Evolutionary conservation across 495 filamentous ascomycete species (phyloP), one percentile per base, ranked within the genome.

Genomic region (Glarea lozoyensis): DNA sequence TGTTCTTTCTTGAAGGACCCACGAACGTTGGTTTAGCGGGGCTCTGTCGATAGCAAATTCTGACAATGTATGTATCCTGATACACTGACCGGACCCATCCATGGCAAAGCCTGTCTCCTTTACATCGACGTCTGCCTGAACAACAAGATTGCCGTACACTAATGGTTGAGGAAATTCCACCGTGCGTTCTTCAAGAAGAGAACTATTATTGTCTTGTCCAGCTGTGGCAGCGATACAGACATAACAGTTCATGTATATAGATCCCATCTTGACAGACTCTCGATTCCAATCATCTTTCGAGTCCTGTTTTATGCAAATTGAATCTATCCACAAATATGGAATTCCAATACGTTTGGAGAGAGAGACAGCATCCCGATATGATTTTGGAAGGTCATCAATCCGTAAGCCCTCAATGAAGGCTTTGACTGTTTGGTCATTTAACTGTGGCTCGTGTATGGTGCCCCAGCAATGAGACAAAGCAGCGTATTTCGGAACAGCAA

Each of bases 281-380:
- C 7, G 36, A 4, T 40, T 13, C 50, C 50, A 56, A 35, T 58
- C 58, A 1, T 47, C 43, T 15, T 13, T 13, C 7, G 41, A 22
- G 10, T 44, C 44, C 25, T 60, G 55, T 5, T 54, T 56, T 6
- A 60, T 56, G 33, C 52, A 58, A 10, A 60, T 41, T 17, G 54
- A 27, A 30, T 60, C 58, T 33, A 60, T 46, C 55, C 53, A 60
- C 4, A 60, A 27, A 31, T 58, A 58, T 25, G 38, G 30, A 15
- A 56, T n/a, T n/a, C n/a, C n/a, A n/a, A n/a, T n/a, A n/a, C n/a
- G n/a, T n/a, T n/a, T n/a, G n/a, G n/a, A n/a, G n/a, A n/a, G n/a
- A n/a, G n/a, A n/a, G n/a, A n/a, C n/a, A n/a, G n/a, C n/a, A n/a
- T n/a, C n/a, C n/a, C n/a, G n/a, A n/a, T n/a, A n/a, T n/a, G n/a